Base-by-base conservation (phyloP, 306 rosid species). In the Sophora flavescens region DNA sequence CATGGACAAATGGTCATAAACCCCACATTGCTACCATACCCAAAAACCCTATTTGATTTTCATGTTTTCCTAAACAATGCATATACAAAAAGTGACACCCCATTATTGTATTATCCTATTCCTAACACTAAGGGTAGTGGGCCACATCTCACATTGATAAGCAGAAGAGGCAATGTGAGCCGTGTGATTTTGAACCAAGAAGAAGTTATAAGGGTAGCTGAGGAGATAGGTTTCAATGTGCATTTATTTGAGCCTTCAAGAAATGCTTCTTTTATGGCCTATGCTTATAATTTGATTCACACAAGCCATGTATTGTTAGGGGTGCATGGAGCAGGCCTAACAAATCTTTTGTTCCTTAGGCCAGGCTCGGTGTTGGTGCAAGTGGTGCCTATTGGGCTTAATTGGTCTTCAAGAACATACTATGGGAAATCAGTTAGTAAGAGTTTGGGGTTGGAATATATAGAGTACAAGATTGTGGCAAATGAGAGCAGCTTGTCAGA, bases 241-340 rank as follows among this genome's bases (percentile, higher is more conserved):
- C 33, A 53, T n/a, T 67, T 85, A 6, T 68, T 81, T 4, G 81
- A 79, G 35, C 76, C 86, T 30, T 68, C 70, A 3, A 42, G 8
- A 5, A 10, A 70, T 0, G 35, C 42, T 3, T 39, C 69, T 3
- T 39, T 66, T 5, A 18, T 87, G 72, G 45, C 39, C 0, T 4
- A 81, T 4, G 30, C 61, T 8, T 84, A 51, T 42, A 58, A 41
- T 44, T 1, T 81, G 39, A 8, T 85, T 10, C 81, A 85, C 36
- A 33, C 66, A 2, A 83, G 86, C 42, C 75, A 89, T 60, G 89
- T 45, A 1, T 6, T 87, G 74, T 33, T 88, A 4, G 93, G 91
- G 3, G 84, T 90, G 1, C 96, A 88, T 42, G 90, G 96, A 1
- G 87, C 86, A 0, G 91, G 83, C 2, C 63, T 88, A 8, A 90